These are phyloP conservation scores for Penicillium steckii DNA, from an alignment of 495 filamentous ascomycete species.

Conservation along the genomic window DNA sequence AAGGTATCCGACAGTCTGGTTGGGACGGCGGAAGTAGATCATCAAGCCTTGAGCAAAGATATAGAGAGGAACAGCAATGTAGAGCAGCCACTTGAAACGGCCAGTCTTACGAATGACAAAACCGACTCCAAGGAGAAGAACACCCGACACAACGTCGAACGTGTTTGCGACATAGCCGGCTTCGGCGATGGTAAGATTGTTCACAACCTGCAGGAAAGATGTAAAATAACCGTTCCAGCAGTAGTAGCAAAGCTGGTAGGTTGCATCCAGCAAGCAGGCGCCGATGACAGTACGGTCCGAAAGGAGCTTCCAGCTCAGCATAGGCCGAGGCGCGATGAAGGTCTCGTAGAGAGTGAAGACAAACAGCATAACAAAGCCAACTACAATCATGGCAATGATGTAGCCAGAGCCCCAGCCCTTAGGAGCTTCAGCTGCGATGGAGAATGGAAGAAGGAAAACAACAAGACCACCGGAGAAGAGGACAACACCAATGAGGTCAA, in stretches of 20 bases:
- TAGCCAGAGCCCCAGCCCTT: slow-evolving; percentile 46
- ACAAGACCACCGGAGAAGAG: slow-evolving; percentile 55
- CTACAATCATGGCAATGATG: slow-evolving; percentile 54
- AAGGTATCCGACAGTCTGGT: slow-evolving; percentile 57
- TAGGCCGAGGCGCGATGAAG: slow-evolving; percentile 46
- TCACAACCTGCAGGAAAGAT: slow-evolving; percentile 74
- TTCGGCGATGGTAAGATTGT: slow-evolving; percentile 53
- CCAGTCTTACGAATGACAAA: slow-evolving; percentile 50
- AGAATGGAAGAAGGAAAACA: slow-evolving; percentile 60
- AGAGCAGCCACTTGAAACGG: slow-evolving; percentile 51
- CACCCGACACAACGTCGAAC: slow-evolving; percentile 49
- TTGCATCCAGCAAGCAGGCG: slow-evolving; percentile 52
- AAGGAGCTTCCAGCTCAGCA: slow-evolving; percentile 55
- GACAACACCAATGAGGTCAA: slow-evolving; percentile 56
- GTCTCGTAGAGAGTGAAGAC: slow-evolving; percentile 56
- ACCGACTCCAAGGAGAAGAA: slow-evolving; percentile 46
- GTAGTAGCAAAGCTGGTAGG: slow-evolving; percentile 55
- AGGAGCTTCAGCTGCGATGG: slow-evolving; percentile 39
- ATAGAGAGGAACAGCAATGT: slow-evolving; percentile 58
- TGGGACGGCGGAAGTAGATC: slow-evolving; percentile 61
- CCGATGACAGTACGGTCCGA: slow-evolving; percentile 61
- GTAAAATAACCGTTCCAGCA: slow-evolving; percentile 49
- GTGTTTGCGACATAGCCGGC: slow-evolving; percentile 51
- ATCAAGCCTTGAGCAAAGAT: slow-evolving; percentile 57
- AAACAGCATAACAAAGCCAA: slow-evolving; percentile 52